These are phyloP conservation scores for Phytophthora multivora DNA, from an alignment of 352 stramenopile genomes.

Conservation along the genomic window DNA sequence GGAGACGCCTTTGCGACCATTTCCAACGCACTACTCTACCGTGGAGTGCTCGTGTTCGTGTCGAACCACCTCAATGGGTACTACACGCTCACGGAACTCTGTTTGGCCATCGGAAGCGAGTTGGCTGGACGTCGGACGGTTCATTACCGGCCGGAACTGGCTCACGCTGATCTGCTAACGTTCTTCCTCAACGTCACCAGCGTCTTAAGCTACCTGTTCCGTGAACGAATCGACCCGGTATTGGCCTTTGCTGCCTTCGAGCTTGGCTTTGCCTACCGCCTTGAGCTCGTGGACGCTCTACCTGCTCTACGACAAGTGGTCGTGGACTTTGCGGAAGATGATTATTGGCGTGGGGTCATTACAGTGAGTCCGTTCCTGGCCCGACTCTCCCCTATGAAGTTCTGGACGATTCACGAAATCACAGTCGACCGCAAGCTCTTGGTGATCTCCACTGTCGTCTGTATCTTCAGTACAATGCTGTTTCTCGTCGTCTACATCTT, in stretches of 20 bases:
- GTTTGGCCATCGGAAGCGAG: slow-evolving; percentile 19
- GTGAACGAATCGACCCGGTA: slow-evolving; percentile 38
- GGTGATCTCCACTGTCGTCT: slow-evolving; percentile 16
- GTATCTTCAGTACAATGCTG: slow-evolving; percentile 24
- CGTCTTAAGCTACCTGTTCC: slow-evolving; percentile 27
- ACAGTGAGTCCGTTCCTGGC: slow-evolving; percentile 14
- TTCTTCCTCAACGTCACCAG: slow-evolving; percentile 33
- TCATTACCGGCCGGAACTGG: slow-evolving; percentile 21
- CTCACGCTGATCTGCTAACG: slow-evolving; percentile 34
- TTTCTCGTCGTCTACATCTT: slow-evolving; percentile 31
- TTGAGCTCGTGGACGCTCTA: slow-evolving; percentile 16
- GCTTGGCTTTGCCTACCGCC: slow-evolving; percentile 22
- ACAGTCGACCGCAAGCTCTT: slow-evolving; percentile 11
- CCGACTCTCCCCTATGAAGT: slow-evolving; percentile 23
- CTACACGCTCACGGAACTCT: slow-evolving; percentile 46
- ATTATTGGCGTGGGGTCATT: slow-evolving; percentile 20
- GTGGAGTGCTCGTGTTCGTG: slow-evolving; percentile 32
- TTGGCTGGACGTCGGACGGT: slow-evolving; percentile 4
- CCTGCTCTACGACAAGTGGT: slow-evolving; percentile 15
- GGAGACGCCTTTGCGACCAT: slow-evolving; percentile 50
- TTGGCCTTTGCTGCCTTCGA: slow-evolving; percentile 29
- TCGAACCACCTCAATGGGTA: slow-evolving; percentile 46
- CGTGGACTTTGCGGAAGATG: slow-evolving; percentile 15
- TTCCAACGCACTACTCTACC: slow-evolving; percentile 34
- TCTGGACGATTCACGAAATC: slow-evolving; percentile 24